Conservation (phyloP, 768 basidiomycete genomes). For the Termitomyces sp. region DNA sequence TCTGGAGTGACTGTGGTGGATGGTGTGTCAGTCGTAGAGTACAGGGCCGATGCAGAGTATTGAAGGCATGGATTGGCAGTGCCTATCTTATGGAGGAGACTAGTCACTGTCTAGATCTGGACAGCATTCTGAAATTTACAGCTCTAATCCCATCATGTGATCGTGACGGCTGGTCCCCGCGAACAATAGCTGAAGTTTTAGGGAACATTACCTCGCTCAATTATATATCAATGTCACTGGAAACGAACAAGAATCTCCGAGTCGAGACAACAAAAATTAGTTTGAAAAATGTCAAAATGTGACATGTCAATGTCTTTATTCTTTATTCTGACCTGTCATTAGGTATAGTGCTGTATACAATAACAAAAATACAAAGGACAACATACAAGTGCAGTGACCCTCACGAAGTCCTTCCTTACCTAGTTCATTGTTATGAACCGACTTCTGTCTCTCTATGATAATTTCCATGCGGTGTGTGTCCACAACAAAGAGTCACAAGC, state of each 20-base stretch:
- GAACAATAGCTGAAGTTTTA: neutral
- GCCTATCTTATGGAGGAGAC: neutral
- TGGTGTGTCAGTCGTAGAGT: neutral
- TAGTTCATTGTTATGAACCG: neutral
- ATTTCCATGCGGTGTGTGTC: neutral
- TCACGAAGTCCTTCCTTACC: neutral
- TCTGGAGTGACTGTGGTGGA: neutral
- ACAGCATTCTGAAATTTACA: neutral
- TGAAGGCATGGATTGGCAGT: neutral
- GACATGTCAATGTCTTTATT: neutral
- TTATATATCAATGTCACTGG: neutral
- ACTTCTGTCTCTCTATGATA: neutral
- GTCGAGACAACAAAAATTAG: too few species aligned
- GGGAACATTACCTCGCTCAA: neutral
- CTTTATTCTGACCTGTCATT: neutral
- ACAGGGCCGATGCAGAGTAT: neutral
- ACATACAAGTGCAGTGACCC: neutral
- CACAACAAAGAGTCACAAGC: neutral
- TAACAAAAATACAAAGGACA: neutral
- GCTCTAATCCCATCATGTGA: too few species aligned
- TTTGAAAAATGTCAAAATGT: neutral
- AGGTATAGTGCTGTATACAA: neutral
- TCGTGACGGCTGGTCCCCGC: too few species aligned
- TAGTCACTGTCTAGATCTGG: neutral
- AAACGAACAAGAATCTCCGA: too few species aligned